Conservation (phyloP, 495 filamentous ascomycete species). For the Aspergillus sclerotioniger region DNA sequence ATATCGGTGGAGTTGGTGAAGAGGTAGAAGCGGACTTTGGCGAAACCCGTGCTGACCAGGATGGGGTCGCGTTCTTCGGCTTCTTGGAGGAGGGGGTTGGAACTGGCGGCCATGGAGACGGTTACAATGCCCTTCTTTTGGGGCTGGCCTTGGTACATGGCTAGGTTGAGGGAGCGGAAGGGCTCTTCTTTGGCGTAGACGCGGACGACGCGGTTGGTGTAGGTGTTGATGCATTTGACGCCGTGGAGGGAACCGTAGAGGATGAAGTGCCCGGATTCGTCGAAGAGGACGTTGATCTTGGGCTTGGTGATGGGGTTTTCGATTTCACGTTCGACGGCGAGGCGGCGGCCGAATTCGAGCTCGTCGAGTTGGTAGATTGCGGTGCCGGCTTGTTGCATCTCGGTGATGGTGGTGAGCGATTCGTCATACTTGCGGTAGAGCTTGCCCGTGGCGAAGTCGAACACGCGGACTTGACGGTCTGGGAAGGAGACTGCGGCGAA, state of each 20-base stretch:
- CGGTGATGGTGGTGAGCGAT: constrained; percentile 76
- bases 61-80: constrained; percentile 90
- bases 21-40: constrained; percentile 95
- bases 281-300: constrained; percentile 84
- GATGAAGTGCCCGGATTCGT: constrained; percentile 94
- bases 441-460: constrained; percentile 87
- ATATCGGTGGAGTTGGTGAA: constrained; percentile 89
- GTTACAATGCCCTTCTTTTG: constrained; percentile 89
- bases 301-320: constrained; percentile 65
- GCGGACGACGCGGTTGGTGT: constrained; percentile 86
- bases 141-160: constrained; percentile 93
- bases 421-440: constrained; percentile 93
- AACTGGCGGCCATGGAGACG: constrained; percentile 95
- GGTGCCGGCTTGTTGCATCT: constrained; percentile 93
- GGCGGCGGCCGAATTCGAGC: constrained; percentile 85
- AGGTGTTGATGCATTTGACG: constrained; percentile 90
- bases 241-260: constrained; percentile 90
- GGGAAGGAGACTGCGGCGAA: constrained; percentile 93
- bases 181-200: constrained; percentile 86
- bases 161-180: constrained; percentile 75
- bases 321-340: constrained; percentile 85
- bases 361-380: constrained; percentile 74
- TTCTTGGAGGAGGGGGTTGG: constrained; percentile 90
- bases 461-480: constrained; percentile 86
- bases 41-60: constrained; percentile 76